These are phyloP conservation scores for Sugiyamaella grinbergsii DNA, from an alignment of 1,139 yeast species.

Conservation along the genomic window DNA sequence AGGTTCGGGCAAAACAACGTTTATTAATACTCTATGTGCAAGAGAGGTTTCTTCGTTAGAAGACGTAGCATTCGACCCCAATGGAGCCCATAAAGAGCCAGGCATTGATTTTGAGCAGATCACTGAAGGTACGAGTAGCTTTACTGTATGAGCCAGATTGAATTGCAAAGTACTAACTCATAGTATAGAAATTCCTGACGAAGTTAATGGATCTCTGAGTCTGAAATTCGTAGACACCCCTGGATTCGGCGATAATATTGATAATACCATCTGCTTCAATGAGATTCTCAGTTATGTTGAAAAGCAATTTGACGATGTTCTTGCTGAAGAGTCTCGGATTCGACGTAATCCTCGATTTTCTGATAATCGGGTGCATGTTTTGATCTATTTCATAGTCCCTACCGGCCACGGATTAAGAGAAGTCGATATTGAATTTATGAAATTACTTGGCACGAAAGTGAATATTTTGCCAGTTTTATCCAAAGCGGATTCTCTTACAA, in stretches of 20 bases:
- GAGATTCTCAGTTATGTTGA: slow-evolving; percentile 78
- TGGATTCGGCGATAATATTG: slow-evolving; percentile 75
- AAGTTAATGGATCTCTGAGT: slow-evolving; percentile 83
- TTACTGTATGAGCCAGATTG: neutral
- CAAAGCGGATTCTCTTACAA: slow-evolving; percentile 85
- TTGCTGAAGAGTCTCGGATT: slow-evolving; percentile 91
- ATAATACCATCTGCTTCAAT: slow-evolving; percentile 64
- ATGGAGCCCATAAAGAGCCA: slow-evolving; percentile 50
- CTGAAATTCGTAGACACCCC: slow-evolving; percentile 64
- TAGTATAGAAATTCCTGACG: slow-evolving; percentile 40
- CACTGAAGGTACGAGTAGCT: slow-evolving; percentile 33
- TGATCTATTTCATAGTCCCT: slow-evolving; percentile 69
- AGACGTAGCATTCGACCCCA: slow-evolving; percentile 45
- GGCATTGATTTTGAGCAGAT: slow-evolving; percentile 52
- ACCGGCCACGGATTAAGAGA: slow-evolving; percentile 80
- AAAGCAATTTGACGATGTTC: slow-evolving; percentile 89
- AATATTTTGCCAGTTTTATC: slow-evolving; percentile 86
- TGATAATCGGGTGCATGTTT: slow-evolving; percentile 74
- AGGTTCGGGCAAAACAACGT: slow-evolving; percentile 83
- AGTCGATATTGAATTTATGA: slow-evolving; percentile 76
- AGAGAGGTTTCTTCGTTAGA: slow-evolving; percentile 64
- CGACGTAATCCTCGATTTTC: slow-evolving; percentile 81
- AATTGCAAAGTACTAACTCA: slow-evolving; percentile 1
- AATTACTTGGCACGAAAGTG: slow-evolving; percentile 73
- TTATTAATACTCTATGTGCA: slow-evolving; percentile 84